Evolutionary conservation across 345 rosid genomes (phyloP).

Genomic region (Abelmoschus esculentus): DNA sequence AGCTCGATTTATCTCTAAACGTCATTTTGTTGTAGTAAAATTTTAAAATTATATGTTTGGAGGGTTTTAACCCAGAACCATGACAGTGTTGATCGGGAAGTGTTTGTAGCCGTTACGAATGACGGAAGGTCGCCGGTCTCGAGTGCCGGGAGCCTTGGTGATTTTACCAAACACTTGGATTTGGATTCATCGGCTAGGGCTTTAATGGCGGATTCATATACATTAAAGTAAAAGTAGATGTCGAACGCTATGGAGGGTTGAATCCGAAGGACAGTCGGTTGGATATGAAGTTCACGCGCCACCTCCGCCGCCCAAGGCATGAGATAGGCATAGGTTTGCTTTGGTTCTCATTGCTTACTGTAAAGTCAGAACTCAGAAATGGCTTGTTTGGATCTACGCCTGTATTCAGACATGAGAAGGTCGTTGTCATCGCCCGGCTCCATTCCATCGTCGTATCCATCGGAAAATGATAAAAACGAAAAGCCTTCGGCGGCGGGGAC

Average conservation of each 20-base stretch:
- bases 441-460: conserved; percentile 56
- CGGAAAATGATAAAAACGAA: conserved; percentile 42
- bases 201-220: conserved; percentile 21
- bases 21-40: too few species aligned
- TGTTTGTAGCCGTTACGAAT: conserved; percentile 16
- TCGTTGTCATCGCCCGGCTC: conserved; percentile 18
- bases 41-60: too few species aligned
- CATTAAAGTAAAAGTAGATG: conserved; percentile 45
- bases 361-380: conserved; percentile 22
- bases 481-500: conserved; percentile 23
- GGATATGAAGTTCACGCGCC: conserved; percentile 38
- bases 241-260: conserved; percentile 59
- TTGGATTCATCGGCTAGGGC: conserved; percentile 3
- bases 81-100: conserved; percentile 5
- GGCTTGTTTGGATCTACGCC: conserved; percentile 31
- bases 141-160: conserved; percentile 48
- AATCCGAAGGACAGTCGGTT: conserved; percentile 43
- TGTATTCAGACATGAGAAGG: conserved; percentile 27
- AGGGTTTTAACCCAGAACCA: background rate
- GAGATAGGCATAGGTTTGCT: conserved; percentile 27
- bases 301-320: conserved; percentile 41
- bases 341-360: background rate
- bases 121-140: conserved; percentile 47
- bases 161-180: conserved; percentile 14
- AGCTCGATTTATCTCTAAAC: too few species aligned